These are phyloP conservation scores for Phytophthora sp. DNA, from an alignment of 352 stramenopile genomes.

Conservation along the genomic window DNA sequence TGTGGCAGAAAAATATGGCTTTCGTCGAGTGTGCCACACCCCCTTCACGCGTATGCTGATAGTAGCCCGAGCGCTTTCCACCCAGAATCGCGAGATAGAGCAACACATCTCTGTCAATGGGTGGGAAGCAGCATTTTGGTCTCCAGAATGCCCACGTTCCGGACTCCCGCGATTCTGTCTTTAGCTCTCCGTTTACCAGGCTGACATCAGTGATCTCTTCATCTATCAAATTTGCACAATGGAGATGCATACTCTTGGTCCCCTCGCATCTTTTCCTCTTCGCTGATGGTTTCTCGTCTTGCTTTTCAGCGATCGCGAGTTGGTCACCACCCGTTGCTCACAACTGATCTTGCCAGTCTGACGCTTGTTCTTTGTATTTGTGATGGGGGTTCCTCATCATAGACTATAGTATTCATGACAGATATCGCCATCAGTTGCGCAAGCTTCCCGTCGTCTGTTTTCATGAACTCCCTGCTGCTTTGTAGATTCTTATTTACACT, in stretches of 20 bases:
- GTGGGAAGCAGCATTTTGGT: not conserved
- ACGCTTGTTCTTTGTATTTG: too few relatives aligned
- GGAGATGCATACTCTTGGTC: conserved; percentile 2
- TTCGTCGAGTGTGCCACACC: not conserved
- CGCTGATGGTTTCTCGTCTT: not conserved
- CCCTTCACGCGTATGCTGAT: not conserved
- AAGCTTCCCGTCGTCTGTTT: not conserved
- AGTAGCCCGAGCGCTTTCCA: not conserved
- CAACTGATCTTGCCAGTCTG: too few relatives aligned
- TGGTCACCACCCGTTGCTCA: too few relatives aligned
- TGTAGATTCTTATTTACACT: not conserved
- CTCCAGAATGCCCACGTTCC: too few relatives aligned
- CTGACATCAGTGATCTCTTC: not conserved
- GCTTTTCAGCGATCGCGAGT: too few relatives aligned
- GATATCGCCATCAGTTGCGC: not conserved
- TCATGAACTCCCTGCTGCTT: not conserved
- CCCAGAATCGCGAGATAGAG: not conserved
- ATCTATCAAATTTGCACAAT: conserved; percentile 20
- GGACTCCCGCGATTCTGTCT: too few relatives aligned
- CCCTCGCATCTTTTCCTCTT: conserved; percentile 1
- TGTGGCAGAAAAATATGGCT: not conserved
- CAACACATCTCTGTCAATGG: not conserved
- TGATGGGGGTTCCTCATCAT: too few relatives aligned
- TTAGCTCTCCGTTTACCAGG: not conserved
- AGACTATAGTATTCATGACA: not conserved